phyloP scores from a whole-genome alignment of 139 green algal species.

The Diplosphaera chodatii region DNA sequence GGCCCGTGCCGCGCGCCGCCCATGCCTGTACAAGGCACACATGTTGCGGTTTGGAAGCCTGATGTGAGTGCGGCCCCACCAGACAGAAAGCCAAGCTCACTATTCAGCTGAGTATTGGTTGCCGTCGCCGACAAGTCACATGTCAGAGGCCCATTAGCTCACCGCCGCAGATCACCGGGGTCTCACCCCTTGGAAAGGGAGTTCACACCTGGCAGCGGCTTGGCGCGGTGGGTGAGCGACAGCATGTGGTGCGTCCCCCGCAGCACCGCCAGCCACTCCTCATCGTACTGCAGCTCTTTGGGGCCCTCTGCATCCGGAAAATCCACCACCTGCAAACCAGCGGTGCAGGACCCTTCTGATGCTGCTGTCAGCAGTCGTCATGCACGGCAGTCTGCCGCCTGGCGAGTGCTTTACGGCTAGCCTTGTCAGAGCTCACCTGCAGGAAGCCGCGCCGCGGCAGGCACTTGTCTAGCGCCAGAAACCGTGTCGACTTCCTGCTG shows the following conservation, averaged over 20 bases:
- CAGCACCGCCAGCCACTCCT: slow-evolving; percentile 90
- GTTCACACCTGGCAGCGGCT: slow-evolving; percentile 24
- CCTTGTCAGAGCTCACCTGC: no score
- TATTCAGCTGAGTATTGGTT: no score
- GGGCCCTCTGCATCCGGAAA: slow-evolving; percentile 52
- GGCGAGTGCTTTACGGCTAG: no score
- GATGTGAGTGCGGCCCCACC: no score
- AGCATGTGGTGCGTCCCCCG: slow-evolving; percentile 59
- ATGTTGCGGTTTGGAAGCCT: no score
- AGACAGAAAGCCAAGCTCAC: no score
- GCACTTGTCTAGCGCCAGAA: slow-evolving; percentile 97
- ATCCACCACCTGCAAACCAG: slow-evolving; percentile 50
- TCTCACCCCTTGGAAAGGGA: no score
- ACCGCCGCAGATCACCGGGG: no score
- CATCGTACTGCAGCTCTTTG: slow-evolving; percentile 79
- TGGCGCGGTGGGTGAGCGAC: slow-evolving; percentile 28
- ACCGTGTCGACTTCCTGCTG: slow-evolving; percentile 45
- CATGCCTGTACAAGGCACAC: slow-evolving; percentile 7
- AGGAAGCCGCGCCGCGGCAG: slow-evolving; percentile 87
- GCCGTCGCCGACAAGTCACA: background rate
- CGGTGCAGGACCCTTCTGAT: no score
- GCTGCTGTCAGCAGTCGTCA: no score
- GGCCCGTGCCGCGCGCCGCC: slow-evolving; percentile 13
- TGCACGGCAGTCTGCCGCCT: no score
- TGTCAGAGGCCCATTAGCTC: no score